phyloP scores from a whole-genome alignment of 257 asterid genomes.

The Jacaranda copaia region DNA sequence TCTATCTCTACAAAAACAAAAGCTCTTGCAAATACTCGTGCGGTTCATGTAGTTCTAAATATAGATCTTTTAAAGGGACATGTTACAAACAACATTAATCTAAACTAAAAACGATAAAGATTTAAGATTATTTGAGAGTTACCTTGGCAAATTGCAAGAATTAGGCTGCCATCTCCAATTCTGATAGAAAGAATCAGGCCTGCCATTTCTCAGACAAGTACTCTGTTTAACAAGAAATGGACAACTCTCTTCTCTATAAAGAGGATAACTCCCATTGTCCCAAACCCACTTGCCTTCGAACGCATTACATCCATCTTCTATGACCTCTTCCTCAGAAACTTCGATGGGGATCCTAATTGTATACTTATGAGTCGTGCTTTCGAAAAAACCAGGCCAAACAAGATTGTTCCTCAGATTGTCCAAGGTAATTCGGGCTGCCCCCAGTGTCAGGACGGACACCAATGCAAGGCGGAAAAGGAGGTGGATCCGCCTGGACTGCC shows the following conservation, averaged over 20 bases:
- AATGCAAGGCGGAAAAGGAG: constrained; percentile 66
- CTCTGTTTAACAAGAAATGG: constrained; percentile 81
- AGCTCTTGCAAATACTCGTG: neutral
- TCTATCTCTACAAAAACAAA: no score
- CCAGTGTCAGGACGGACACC: constrained; percentile 61
- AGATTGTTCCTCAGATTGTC: constrained; percentile 58
- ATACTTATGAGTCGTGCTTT: constrained; percentile 28
- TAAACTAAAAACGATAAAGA: neutral
- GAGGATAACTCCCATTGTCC: constrained; percentile 72
- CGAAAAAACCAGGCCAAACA: constrained; percentile 34
- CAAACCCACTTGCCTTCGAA: constrained; percentile 83
- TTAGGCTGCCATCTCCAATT: constrained; percentile 94
- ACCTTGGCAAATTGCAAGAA: constrained; percentile 86
- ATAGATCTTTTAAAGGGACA: no score
- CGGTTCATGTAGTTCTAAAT: neutral
- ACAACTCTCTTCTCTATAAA: constrained; percentile 73
- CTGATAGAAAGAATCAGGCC: constrained; percentile 81
- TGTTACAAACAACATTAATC: no score
- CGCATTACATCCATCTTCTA: constrained; percentile 75
- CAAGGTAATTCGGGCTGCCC: constrained; percentile 58
- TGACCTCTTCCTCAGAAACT: constrained; percentile 64
- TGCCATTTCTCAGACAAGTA: constrained; percentile 79
- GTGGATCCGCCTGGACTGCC: constrained; percentile 50
- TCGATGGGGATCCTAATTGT: constrained; percentile 50
- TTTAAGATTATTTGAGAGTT: neutral